These are phyloP conservation scores for Patellifolia procumbens DNA, from an alignment of 179 eudicot species.

Conservation along the genomic window DNA sequence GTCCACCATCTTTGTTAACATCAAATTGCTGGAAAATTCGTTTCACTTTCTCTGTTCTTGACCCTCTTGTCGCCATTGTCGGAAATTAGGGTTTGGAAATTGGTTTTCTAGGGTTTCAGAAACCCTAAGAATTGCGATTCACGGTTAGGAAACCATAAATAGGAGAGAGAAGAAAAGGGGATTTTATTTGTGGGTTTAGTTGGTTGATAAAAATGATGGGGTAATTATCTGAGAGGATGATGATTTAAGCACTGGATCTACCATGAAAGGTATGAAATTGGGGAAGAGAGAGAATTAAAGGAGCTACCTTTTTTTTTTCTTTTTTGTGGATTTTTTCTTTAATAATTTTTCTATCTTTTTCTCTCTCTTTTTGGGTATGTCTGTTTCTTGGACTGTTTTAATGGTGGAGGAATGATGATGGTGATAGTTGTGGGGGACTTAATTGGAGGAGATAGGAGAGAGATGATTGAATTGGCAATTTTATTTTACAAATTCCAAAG, in stretches of 20 bases:
- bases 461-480: conserved; percentile 1
- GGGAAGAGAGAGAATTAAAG: conserved; percentile 20
- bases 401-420: conserved; percentile 20
- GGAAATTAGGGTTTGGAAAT: conserved; percentile 25
- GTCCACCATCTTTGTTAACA: conserved; percentile 74
- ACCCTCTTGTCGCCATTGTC: conserved; percentile 60
- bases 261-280: conserved; percentile 26
- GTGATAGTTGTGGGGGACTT: conserved; percentile 13
- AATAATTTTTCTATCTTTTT: neutral
- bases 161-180: neutral
- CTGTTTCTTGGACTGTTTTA: conserved; percentile 19
- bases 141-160: conserved; percentile 3
- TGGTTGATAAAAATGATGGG: conserved; percentile 4
- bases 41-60: conserved; percentile 80
- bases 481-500: neutral
- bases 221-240: neutral
- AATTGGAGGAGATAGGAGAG: neutral
- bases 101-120: conserved; percentile 22
- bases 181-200: neutral
- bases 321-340: neutral
- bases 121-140: neutral
- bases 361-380: neutral
- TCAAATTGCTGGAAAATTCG: conserved; percentile 85
- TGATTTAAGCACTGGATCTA: conserved; percentile 31
- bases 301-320: neutral